These are phyloP conservation scores for Crithidia expoeki DNA, from an alignment of 208 protist genomes.

Conservation along the genomic window DNA sequence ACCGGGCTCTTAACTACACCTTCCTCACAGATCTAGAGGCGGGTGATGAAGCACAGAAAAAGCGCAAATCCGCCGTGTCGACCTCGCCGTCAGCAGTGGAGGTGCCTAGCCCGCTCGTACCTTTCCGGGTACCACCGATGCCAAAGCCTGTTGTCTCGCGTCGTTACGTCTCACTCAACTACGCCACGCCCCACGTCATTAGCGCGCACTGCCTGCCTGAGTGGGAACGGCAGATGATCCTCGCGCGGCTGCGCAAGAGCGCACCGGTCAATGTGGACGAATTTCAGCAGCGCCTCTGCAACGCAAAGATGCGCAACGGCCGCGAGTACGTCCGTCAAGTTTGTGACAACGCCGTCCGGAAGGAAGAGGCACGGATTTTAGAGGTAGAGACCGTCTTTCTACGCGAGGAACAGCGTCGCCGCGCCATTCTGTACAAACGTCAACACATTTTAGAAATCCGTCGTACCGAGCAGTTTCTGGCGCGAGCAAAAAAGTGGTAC, in stretches of 20 bases:
- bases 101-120: slow-evolving; percentile 22
- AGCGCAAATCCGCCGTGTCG: background rate
- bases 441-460: slow-evolving; percentile 66
- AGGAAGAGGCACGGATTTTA: slow-evolving; percentile 25
- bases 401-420: slow-evolving; percentile 40
- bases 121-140: slow-evolving; percentile 59
- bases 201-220: slow-evolving; percentile 39
- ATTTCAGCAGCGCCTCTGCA: slow-evolving; percentile 61
- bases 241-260: slow-evolving; percentile 48
- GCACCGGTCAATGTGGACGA: slow-evolving; percentile 39
- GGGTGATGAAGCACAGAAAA: background rate
- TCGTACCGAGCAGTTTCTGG: slow-evolving; percentile 51
- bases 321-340: slow-evolving; percentile 46
- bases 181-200: slow-evolving; percentile 14
- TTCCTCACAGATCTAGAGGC: slow-evolving; percentile 38
- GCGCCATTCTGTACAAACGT: slow-evolving; percentile 63
- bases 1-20: slow-evolving; percentile 1
- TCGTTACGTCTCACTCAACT: slow-evolving; percentile 40
- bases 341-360: slow-evolving; percentile 20
- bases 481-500: slow-evolving; percentile 66
- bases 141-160: slow-evolving; percentile 22
- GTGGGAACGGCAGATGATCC: slow-evolving; percentile 71
- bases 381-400: slow-evolving; percentile 30
- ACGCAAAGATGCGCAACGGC: slow-evolving; percentile 46
- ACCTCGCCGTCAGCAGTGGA: slow-evolving; percentile 16